A percentile compares a stretch with the other conserved stretches of the same genome.
Conservation (phyloP, 2,329 filamentous ascomycete genomes). For the Diplodia mutila region DNA sequence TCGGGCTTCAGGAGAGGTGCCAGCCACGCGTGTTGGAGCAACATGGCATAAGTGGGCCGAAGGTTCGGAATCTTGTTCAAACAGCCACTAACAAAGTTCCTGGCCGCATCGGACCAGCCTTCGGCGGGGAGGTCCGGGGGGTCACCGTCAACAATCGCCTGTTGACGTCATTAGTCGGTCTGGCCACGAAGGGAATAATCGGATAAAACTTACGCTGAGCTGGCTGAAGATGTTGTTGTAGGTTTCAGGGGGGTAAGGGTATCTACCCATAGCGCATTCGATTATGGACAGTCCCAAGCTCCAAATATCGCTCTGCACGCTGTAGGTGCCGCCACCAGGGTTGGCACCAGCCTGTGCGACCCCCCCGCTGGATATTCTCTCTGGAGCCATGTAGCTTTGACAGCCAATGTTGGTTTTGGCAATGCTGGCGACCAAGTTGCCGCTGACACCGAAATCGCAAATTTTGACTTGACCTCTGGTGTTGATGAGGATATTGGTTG, state of each 20-base stretch:
- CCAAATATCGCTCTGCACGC: slow-evolving; percentile 98
- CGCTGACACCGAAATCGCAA: slow-evolving; percentile 96
- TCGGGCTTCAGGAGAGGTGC: slow-evolving; percentile 73
- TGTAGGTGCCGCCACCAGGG: slow-evolving; percentile 82
- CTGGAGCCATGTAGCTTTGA: slow-evolving; percentile 98
- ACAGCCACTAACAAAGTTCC: slow-evolving; percentile 85
- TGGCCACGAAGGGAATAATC: not conserved
- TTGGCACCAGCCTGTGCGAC: slow-evolving; percentile 71
- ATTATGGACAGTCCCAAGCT: slow-evolving; percentile 92
- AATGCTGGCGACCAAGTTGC: slow-evolving; percentile 95
- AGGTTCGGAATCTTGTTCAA: slow-evolving; percentile 90
- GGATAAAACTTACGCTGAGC: slow-evolving; percentile 73
- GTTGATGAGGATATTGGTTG: slow-evolving; percentile 97
- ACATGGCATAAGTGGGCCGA: slow-evolving; percentile 89
- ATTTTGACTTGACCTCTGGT: slow-evolving; percentile 92
- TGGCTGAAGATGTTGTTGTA: slow-evolving; percentile 99
- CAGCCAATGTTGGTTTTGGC: slow-evolving; percentile 99
- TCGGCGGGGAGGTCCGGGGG: slow-evolving; percentile 81
- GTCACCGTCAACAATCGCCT: slow-evolving; percentile 99
- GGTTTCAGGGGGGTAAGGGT: slow-evolving; percentile 95
- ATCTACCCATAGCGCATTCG: slow-evolving; percentile 90
- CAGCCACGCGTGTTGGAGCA: slow-evolving; percentile 90
- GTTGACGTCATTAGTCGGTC: slow-evolving; percentile 30
- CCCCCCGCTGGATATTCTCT: slow-evolving; percentile 87
- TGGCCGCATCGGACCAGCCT: slow-evolving; percentile 77